These are phyloP conservation scores for Torulaspora globosa DNA, from an alignment of 1,139 yeast species.

Conservation along the genomic window DNA sequence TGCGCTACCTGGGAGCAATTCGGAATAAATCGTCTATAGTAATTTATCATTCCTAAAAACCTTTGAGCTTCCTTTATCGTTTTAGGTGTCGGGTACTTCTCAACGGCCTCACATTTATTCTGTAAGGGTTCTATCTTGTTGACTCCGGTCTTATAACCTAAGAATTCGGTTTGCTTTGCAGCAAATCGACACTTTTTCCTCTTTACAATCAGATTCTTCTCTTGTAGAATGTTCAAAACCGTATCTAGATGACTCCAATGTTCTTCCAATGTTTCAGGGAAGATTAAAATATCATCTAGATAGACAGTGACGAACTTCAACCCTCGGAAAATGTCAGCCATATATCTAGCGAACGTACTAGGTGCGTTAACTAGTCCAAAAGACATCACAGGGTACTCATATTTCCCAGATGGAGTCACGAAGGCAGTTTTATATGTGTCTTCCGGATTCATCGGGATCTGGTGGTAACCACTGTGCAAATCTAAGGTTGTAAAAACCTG, in stretches of 20 bases:
- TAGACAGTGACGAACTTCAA: constrained; percentile 2
- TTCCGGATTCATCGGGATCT: constrained; percentile 14
- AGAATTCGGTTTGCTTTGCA: not conserved
- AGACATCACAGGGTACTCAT: not conserved
- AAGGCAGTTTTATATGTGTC: constrained; percentile 11
- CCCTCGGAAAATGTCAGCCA: not conserved
- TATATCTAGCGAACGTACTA: not conserved
- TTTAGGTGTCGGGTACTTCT: not conserved
- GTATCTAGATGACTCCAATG: not conserved
- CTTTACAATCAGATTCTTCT: not conserved
- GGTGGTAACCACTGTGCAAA: constrained; percentile 20
- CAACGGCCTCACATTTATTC: not conserved
- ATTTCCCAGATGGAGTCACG: not conserved
- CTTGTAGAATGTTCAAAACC: not conserved
- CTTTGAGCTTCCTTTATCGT: not conserved
- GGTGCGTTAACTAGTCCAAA: not conserved
- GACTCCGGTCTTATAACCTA: not conserved
- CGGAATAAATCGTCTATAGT: not conserved
- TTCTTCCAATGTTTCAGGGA: not conserved
- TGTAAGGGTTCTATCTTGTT: not conserved
- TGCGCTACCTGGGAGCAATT: not conserved
- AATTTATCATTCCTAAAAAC: not conserved
- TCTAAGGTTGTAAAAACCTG: constrained; percentile 14
- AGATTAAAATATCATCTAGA: not conserved
- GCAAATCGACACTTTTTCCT: not conserved